Conservation (phyloP, 1,284 basidiomycete genomes). For the Stygiomarasmius scandens region DNA sequence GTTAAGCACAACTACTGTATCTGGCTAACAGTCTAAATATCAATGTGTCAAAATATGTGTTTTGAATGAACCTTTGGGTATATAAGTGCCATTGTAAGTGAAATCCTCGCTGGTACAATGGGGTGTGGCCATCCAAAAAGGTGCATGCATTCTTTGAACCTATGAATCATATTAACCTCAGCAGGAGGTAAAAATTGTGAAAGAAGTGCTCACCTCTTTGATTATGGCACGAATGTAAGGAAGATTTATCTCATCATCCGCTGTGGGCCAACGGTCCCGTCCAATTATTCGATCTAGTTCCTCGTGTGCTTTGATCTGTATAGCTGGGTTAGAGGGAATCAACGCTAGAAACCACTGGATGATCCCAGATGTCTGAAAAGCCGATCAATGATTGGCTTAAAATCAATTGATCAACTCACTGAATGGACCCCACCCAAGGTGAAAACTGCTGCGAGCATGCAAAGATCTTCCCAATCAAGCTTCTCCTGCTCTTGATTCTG, state of each 20-base stretch:
- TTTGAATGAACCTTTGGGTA: slow-evolving; percentile 44
- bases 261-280: slow-evolving; percentile 30
- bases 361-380: slow-evolving; percentile 32
- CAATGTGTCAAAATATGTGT: too few species aligned
- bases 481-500: slow-evolving; percentile 35
- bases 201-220: slow-evolving; percentile 36
- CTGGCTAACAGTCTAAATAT: too few species aligned
- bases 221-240: slow-evolving; percentile 39
- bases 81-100: slow-evolving; percentile 40
- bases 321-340: slow-evolving; percentile 32
- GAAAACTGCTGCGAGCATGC: slow-evolving; percentile 42
- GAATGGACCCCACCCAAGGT: slow-evolving; percentile 45
- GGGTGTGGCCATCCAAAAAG: slow-evolving; percentile 45
- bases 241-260: slow-evolving; percentile 34
- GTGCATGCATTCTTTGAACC: slow-evolving; percentile 35
- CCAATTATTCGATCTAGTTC: slow-evolving; percentile 40
- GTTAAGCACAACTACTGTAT: slow-evolving; percentile 39
- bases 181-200: too few species aligned
- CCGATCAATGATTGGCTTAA: background rate
- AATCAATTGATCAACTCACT: slow-evolving; percentile 26
- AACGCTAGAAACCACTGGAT: slow-evolving; percentile 42
- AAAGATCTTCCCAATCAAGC: slow-evolving; percentile 40
- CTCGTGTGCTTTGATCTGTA: slow-evolving; percentile 31
- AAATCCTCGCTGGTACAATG: slow-evolving; percentile 40
- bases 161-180: slow-evolving; percentile 9